A percentile compares a stretch with the other conserved stretches of the same genome.
phyloP scores from a whole-genome alignment of 2,329 filamentous ascomycete species.

The Fusarium pseudograminearum region DNA sequence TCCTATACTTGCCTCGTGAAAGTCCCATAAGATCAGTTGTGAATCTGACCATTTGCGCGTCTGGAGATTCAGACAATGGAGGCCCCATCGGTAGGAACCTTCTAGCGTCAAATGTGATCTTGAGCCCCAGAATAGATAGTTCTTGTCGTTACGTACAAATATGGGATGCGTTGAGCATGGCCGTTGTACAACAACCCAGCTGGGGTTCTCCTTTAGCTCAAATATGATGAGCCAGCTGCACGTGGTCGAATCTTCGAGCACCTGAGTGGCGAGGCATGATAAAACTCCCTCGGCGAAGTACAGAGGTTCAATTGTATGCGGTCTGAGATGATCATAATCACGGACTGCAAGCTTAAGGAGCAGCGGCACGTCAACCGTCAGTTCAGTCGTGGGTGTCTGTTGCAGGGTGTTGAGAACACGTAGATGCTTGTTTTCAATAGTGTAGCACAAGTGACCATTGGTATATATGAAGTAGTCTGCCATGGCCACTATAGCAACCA shows the following conservation, averaged over 20 bases:
- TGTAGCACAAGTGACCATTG: conserved; percentile 74
- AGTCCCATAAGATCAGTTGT: conserved; percentile 65
- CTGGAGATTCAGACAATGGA: conserved; percentile 65
- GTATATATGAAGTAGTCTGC: conserved; percentile 72
- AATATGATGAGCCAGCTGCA: conserved; percentile 65
- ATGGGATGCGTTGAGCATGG: conserved; percentile 65
- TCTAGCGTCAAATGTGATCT: conserved; percentile 66
- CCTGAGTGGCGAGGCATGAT: conserved; percentile 66
- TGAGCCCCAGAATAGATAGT: conserved; percentile 75
- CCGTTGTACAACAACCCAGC: conserved; percentile 56
- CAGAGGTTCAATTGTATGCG: conserved; percentile 66
- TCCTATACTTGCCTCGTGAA: conserved; percentile 74
- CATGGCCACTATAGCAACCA: conserved; percentile 68
- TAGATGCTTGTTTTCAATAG: conserved; percentile 60
- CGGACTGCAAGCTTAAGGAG: conserved; percentile 55
- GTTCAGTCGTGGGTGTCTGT: conserved; percentile 60
- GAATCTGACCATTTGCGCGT: conserved; percentile 55
- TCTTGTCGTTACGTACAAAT: conserved; percentile 73
- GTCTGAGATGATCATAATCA: conserved; percentile 50
- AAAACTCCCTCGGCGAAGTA: conserved; percentile 69
- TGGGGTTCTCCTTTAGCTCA: conserved; percentile 55
- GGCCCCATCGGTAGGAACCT: conserved; percentile 71
- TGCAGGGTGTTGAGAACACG: conserved; percentile 69
- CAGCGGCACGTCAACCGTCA: conserved; percentile 65
- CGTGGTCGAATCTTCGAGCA: conserved; percentile 47